Evolutionary conservation across 306 rosid genomes (phyloP), one percentile per base, ranked within the genome.

Genomic region (Malus orientalis): DNA sequence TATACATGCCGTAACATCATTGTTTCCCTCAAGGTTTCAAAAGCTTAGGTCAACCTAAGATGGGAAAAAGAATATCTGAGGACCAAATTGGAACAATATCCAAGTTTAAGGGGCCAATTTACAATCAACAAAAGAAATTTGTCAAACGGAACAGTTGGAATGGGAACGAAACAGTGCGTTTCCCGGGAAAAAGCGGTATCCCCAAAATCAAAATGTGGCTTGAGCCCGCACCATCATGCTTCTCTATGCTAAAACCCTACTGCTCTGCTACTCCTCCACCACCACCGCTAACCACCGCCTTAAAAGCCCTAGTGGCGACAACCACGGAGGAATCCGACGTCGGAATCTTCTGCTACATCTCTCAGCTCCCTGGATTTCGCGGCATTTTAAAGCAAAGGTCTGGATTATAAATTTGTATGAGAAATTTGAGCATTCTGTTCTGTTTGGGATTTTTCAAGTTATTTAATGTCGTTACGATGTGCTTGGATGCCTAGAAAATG

Each of bases 321-420:
- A 67, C 96, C 30, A 63, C 87, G 0, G 88, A 80, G 19, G 99
- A 92, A 83, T 27, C 87, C 60, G 91, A 92, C 76, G 97, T 95
- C 20, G 99, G 99, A 47, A 89, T 95, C 69, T 71, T 73, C 87
- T 85, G 93, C 86, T 89, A 86, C 85, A 90, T 92, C 79, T 95
- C 98, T 42, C 74, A 77, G 71, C 92, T 95, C 45, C 92, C 97
- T 71, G 97, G 98, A 68, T 95, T 90, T 79, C 93, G 96, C 25
- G 98, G 96, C 82, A 71, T 69, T 76, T 61, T 14, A 45, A n/a
- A 44, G 32, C 53, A 38, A 58, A 58, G 69, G 38, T 49, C 27
- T 36, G 47, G 18, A 22, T n/a, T 51, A 5, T 19, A 65, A 8
- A 8, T 59, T 1, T 61, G 4, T 8, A 3, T 2, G 51, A 58